A percentile compares a stretch with the other conserved stretches of the same genome.
Conservation (phyloP, 164 flowering plant genomes). For the Vitis labrusca region DNA sequence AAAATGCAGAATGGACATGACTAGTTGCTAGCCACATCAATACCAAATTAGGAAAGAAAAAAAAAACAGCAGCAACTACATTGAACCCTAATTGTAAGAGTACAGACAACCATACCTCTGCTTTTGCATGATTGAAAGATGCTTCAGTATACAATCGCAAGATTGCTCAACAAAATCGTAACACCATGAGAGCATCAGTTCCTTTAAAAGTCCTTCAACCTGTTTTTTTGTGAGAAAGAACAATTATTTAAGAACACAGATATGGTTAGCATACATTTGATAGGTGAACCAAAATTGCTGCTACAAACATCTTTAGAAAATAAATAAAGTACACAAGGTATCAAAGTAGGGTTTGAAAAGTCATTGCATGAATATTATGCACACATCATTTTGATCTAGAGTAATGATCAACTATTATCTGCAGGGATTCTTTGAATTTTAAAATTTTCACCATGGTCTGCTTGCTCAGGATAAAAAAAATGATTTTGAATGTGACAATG, state of each 20-base stretch:
- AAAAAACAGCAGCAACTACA: neutral
- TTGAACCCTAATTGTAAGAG: neutral
- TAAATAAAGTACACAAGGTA: too few relatives aligned
- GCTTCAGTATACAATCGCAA: constrained; percentile 46
- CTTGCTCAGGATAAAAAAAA: too few relatives aligned
- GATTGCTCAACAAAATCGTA: constrained; percentile 51
- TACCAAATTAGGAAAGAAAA: neutral
- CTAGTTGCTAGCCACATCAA: neutral
- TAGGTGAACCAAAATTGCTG: neutral
- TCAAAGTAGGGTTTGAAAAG: too few relatives aligned
- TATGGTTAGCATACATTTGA: neutral
- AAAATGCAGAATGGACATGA: too few relatives aligned
- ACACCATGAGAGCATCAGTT: constrained; percentile 36
- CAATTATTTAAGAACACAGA: neutral
- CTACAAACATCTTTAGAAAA: too few relatives aligned
- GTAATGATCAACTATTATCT: too few relatives aligned
- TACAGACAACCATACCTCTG: constrained; percentile 40
- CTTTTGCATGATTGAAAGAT: constrained; percentile 54
- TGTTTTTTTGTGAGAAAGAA: constrained; percentile 19
- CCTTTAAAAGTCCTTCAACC: constrained; percentile 62
- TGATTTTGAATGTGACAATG: too few relatives aligned
- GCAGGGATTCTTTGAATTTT: too few relatives aligned
- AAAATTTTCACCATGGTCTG: too few relatives aligned
- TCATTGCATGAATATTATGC: too few relatives aligned
- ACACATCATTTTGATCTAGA: too few relatives aligned